Base-by-base conservation (phyloP, 306 rosid genomes). In the Casuarina glauca region DNA sequence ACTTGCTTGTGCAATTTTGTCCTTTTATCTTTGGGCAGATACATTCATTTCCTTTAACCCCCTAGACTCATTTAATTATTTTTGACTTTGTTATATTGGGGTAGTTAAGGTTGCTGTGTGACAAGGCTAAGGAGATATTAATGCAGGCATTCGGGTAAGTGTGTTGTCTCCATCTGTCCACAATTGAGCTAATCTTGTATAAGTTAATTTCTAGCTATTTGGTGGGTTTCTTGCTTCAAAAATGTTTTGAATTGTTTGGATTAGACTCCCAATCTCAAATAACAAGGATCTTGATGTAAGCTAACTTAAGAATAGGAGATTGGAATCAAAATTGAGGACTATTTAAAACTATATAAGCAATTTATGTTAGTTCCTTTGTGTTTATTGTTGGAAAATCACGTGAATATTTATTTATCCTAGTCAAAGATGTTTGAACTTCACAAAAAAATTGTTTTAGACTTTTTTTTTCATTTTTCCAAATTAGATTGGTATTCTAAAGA, bases 91-190 rank as follows among this genome's bases (percentile, higher is more conserved):
- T 42, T 78, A 42, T 78, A 41, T 41, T 42, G 49, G 70, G 16
- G 76, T 83, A 95, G 97, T 97, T 95, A 54, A 88, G 93, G 85
- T 86, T 53, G 70, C 81, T 95, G 84, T 93, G 97, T 73, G 97
- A 90, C 17, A 95, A 93, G 89, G 99, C 97, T 58, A 91, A 95
- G 80, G 97, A 95, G 82, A 92, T 92, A 80, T 85, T 95, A 79
- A 95, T 93, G 97, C 93, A 92, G 93, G 89, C 82, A 97, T 95
- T 10, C 97, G 89, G 93, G 99, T 90, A 50, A 1, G 11, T 10
- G 46, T 73, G 54, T 4, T 68, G 6, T 1, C 43, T 0, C 4
- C 12, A 41, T 61, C 6, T 10, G 7, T 44, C 7, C 7, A 44
- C 7, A 44, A 44, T 44, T 44, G 7, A 4, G 48, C 9, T 45